phyloP scores from a whole-genome alignment of 2,329 filamentous ascomycete genomes.

The Calonectria ilicicola region DNA sequence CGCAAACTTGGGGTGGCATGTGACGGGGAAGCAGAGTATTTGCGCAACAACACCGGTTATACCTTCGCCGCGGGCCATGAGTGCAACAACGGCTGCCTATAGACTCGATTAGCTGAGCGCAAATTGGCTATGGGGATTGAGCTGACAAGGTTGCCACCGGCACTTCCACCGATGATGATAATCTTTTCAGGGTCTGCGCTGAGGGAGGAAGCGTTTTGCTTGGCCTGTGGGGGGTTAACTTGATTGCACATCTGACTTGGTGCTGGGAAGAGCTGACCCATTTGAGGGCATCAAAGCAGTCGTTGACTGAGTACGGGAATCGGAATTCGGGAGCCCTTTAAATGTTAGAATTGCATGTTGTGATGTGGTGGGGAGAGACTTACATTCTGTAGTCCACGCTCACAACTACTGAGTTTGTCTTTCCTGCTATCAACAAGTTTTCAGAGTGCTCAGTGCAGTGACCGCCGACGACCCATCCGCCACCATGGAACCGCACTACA shows the following conservation, averaged over 20 bases:
- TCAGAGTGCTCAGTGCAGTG: slow-evolving; percentile 51
- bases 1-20: slow-evolving; percentile 52
- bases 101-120: background rate
- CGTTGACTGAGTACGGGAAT: slow-evolving; percentile 50
- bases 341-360: too few relatives aligned
- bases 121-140: background rate
- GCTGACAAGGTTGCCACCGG: slow-evolving; percentile 50
- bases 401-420: slow-evolving; percentile 49
- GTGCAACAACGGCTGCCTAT: slow-evolving; percentile 44
- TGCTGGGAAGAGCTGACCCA: slow-evolving; percentile 45
- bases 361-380: slow-evolving; percentile 9
- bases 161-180: slow-evolving; percentile 51
- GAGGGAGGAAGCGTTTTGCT: slow-evolving; percentile 44
- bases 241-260: background rate
- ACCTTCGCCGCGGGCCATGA: slow-evolving; percentile 46
- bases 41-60: slow-evolving; percentile 49
- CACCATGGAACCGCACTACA: slow-evolving; percentile 52
- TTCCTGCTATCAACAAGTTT: slow-evolving; percentile 48
- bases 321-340: slow-evolving; percentile 49
- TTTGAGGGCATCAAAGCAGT: slow-evolving; percentile 51
- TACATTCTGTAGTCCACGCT: slow-evolving; percentile 53
- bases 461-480: slow-evolving; percentile 49
- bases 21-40: slow-evolving; percentile 49
- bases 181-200: slow-evolving; percentile 49
- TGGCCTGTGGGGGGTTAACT: slow-evolving; percentile 39